Percentiles rank a stretch among this genome's conserved stretches.
phyloP scores from a whole-genome alignment of 768 basidiomycete genomes.

The Coprinopsis cinerea region DNA sequence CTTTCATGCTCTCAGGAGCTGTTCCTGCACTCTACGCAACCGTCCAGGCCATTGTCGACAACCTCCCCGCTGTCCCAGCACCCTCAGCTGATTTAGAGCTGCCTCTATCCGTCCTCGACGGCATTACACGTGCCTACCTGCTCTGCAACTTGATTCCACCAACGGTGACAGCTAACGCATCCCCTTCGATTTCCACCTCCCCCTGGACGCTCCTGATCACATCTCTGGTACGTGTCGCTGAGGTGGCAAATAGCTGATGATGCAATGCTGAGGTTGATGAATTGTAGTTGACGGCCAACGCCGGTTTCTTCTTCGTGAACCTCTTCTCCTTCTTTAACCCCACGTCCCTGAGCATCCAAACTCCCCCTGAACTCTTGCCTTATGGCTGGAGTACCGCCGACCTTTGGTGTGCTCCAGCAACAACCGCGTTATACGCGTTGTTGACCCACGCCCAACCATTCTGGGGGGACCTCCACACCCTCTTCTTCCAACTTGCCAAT shows the following conservation, averaged over 20 bases:
- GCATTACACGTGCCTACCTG: slow-evolving; percentile 71
- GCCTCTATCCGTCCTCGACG: slow-evolving; percentile 70
- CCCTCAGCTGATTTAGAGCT: slow-evolving; percentile 57
- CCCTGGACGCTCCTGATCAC: slow-evolving; percentile 74
- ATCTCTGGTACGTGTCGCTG: slow-evolving; percentile 60
- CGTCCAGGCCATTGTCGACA: slow-evolving; percentile 56
- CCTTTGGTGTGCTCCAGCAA: slow-evolving; percentile 77
- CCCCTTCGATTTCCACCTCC: slow-evolving; percentile 48
- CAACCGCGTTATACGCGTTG: slow-evolving; percentile 73
- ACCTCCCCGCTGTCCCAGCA: slow-evolving; percentile 50
- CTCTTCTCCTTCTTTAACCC: slow-evolving; percentile 59
- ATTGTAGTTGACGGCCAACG: slow-evolving; percentile 62
- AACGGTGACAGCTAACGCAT: slow-evolving; percentile 48
- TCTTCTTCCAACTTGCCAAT: slow-evolving; percentile 41
- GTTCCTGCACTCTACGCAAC: slow-evolving; percentile 56
- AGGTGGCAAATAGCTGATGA: too few relatives aligned
- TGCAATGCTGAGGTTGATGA: neutral
- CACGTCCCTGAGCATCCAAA: slow-evolving; percentile 57
- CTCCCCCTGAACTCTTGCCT: slow-evolving; percentile 73
- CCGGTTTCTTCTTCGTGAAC: slow-evolving; percentile 76
- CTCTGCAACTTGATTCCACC: slow-evolving; percentile 76
- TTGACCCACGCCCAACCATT: slow-evolving; percentile 86
- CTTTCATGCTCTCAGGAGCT: slow-evolving; percentile 74
- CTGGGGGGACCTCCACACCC: slow-evolving; percentile 56
- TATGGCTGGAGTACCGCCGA: slow-evolving; percentile 86